phyloP scores from a whole-genome alignment of 192 early-diverging fungal genomes.

The Umbelopsis sp. region DNA sequence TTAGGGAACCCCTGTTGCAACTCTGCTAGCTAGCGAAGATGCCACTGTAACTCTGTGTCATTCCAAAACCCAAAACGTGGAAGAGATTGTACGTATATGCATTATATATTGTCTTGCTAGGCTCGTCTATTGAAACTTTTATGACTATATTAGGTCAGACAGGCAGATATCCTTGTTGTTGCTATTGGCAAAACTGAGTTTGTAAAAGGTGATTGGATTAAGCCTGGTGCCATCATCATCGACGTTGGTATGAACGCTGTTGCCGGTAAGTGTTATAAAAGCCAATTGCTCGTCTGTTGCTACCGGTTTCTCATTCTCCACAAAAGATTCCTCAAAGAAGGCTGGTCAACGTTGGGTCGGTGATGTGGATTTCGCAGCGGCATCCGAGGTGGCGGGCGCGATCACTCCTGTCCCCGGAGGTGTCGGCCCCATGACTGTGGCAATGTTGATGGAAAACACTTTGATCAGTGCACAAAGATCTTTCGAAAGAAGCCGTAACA shows the following conservation, averaged over 20 bases:
- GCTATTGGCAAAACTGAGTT: slow-evolving; percentile 81
- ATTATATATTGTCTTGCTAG: not conserved
- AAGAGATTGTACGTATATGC: slow-evolving; percentile 64
- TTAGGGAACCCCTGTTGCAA: slow-evolving; percentile 80
- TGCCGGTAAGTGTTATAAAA: slow-evolving; percentile 37
- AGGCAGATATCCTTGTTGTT: slow-evolving; percentile 88
- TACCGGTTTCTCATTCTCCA: not conserved
- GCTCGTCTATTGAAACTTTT: not conserved
- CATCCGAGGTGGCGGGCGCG: slow-evolving; percentile 65
- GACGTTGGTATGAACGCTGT: slow-evolving; percentile 96
- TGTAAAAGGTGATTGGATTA: slow-evolving; percentile 93
- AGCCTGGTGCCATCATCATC: slow-evolving; percentile 90
- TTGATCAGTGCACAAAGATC: slow-evolving; percentile 76
- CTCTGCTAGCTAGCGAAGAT: slow-evolving; percentile 75
- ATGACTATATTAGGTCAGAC: slow-evolving; percentile 37
- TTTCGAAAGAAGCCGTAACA: slow-evolving; percentile 53
- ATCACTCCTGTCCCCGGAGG: slow-evolving; percentile 97
- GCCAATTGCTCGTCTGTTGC: not conserved
- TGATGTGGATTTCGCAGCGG: slow-evolving; percentile 84
- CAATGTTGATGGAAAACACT: slow-evolving; percentile 93
- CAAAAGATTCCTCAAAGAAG: slow-evolving; percentile 81
- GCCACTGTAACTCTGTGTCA: slow-evolving; percentile 97
- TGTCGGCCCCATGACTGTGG: slow-evolving; percentile 98
- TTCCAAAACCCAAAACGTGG: slow-evolving; percentile 75
- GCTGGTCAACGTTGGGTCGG: slow-evolving; percentile 89